Evolutionary conservation across 2,329 filamentous ascomycete genomes (phyloP).

Genomic region (Geosmithia putterillii): DNA sequence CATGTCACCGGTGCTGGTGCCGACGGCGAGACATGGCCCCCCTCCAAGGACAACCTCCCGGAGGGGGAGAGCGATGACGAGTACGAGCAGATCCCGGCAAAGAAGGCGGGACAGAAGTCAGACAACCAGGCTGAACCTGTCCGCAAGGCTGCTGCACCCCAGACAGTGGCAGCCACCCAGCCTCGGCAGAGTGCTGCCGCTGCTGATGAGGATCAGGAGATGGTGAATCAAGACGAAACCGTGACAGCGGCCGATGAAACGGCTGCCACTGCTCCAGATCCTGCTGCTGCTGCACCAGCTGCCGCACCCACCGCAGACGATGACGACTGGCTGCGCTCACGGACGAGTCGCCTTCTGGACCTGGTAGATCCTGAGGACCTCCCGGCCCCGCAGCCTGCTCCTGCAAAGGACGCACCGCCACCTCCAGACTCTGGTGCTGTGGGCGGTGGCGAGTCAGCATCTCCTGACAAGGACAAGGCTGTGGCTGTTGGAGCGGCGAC

Average conservation of each 20-base stretch:
- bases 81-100: conserved; percentile 53
- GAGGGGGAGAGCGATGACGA: conserved; percentile 60
- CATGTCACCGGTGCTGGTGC: conserved; percentile 11
- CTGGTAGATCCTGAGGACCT: conserved; percentile 63
- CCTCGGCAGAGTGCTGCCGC: not conserved
- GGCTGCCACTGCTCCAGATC: not conserved
- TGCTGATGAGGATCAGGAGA: not conserved
- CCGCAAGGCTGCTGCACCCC: conserved; percentile 5
- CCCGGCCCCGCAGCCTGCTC: not conserved
- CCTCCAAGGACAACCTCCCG: conserved; percentile 18
- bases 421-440: conserved; percentile 8
- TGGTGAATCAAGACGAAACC: not conserved
- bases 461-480: conserved; percentile 1
- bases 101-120: conserved; percentile 30
- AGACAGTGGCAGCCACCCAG: not conserved
- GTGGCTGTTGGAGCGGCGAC: not conserved
- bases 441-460: conserved; percentile 4
- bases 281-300: conserved; percentile 1
- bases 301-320: conserved; percentile 46
- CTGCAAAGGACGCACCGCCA: not conserved
- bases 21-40: not conserved
- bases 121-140: conserved; percentile 15
- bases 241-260: not conserved
- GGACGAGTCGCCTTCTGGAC: conserved; percentile 77
- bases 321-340: conserved; percentile 82